Percentiles rank a stretch among this genome's conserved stretches.
These are phyloP conservation scores for Guadua angustifolia DNA, from an alignment of 176 grass and related monocot species.

Conservation along the genomic window DNA sequence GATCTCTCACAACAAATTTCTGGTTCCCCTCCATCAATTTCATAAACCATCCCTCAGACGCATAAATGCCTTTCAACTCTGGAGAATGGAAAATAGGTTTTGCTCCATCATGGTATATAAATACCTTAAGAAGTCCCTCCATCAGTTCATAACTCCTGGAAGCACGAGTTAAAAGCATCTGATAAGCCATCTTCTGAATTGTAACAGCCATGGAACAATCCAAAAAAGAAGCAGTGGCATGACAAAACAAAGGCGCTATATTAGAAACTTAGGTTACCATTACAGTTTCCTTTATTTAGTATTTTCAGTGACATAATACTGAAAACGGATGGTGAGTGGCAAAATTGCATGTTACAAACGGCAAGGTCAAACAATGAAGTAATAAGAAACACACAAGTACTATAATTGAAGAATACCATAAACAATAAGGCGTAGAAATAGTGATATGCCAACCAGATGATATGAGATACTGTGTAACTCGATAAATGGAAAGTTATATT, in stretches of 20 bases:
- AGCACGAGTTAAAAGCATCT: conserved; percentile 15
- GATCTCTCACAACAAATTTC: conserved; percentile 68
- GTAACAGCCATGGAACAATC: neutral
- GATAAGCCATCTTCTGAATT: conserved; percentile 14
- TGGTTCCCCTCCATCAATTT: conserved; percentile 80
- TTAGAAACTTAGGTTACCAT: neutral
- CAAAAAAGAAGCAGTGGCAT: conserved; percentile 3
- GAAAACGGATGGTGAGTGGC: neutral
- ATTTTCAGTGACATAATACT: neutral
- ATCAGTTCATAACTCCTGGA: conserved; percentile 96
- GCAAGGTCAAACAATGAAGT: conserved; percentile 2
- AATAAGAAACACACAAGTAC: neutral
- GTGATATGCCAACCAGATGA: neutral
- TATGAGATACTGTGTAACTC: neutral
- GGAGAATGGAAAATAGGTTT: conserved; percentile 87
- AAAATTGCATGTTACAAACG: neutral
- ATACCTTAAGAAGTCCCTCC: conserved; percentile 81
- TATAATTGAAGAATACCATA: neutral
- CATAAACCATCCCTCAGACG: conserved; percentile 98
- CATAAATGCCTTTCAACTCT: conserved; percentile 80
- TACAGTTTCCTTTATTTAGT: neutral
- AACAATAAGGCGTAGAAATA: neutral
- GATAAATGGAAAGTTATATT: neutral
- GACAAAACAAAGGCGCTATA: neutral
- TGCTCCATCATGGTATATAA: conserved; percentile 79